These are phyloP conservation scores for Carallia brachiata DNA, from an alignment of 345 rosid genomes.

Conservation along the genomic window DNA sequence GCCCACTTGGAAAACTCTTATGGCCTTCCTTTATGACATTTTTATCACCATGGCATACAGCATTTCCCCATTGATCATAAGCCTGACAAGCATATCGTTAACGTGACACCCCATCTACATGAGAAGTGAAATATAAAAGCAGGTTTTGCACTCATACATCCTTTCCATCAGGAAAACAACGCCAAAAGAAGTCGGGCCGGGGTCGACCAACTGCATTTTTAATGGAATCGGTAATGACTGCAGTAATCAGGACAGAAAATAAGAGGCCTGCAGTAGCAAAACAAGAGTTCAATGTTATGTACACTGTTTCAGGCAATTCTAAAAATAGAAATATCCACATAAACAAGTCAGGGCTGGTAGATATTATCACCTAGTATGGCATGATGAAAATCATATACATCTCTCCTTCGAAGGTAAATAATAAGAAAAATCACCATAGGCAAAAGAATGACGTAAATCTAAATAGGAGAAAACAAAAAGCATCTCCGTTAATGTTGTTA, in stretches of 20 bases:
- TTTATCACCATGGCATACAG: slow-evolving; percentile 68
- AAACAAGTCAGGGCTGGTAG: neutral
- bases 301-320: neutral
- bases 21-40: slow-evolving; percentile 74
- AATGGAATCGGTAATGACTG: slow-evolving; percentile 70
- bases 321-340: slow-evolving; percentile 1
- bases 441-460: slow-evolving; percentile 61
- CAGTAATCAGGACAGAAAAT: slow-evolving; percentile 64
- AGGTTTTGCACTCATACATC: slow-evolving; percentile 47
- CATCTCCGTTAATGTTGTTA: slow-evolving; percentile 2
- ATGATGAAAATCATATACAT: slow-evolving; percentile 90
- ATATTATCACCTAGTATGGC: slow-evolving; percentile 60
- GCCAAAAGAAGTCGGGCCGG: slow-evolving; percentile 97
- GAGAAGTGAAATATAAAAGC: slow-evolving; percentile 9
- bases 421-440: slow-evolving; percentile 58
- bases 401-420: slow-evolving; percentile 60
- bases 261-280: slow-evolving; percentile 55
- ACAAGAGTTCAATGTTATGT: slow-evolving; percentile 7
- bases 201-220: slow-evolving; percentile 84
- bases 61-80: slow-evolving; percentile 69
- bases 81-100: slow-evolving; percentile 33
- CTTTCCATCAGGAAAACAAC: slow-evolving; percentile 92
- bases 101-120: slow-evolving; percentile 3
- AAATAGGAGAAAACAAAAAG: slow-evolving; percentile 15
- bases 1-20: slow-evolving; percentile 93